These are phyloP conservation scores for Microsporum ferrugineum DNA, from an alignment of 2,329 filamentous ascomycete genomes.

Conservation along the genomic window DNA sequence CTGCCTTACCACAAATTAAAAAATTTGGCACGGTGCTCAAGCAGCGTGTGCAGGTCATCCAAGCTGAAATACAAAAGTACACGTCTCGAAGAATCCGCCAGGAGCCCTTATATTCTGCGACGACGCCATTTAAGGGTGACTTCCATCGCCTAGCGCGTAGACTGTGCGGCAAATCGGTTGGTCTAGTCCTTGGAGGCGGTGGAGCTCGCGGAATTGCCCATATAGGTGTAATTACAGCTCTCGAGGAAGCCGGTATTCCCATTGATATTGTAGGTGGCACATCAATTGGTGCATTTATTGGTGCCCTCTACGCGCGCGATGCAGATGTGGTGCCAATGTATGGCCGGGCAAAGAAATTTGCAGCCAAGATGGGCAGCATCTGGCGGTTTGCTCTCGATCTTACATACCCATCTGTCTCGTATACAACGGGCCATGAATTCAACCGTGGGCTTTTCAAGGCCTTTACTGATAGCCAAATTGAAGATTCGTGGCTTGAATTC, in stretches of 20 bases:
- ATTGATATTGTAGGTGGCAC: conserved; percentile 93
- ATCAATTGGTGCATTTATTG: conserved; percentile 91
- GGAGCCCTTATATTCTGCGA: conserved; percentile 76
- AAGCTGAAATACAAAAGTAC: conserved; percentile 97
- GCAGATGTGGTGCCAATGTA: conserved; percentile 96
- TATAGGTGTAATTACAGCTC: conserved; percentile 82
- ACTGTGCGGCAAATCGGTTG: conserved; percentile 87
- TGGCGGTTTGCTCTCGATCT: conserved; percentile 96
- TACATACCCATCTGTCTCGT: conserved; percentile 91
- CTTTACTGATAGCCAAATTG: conserved; percentile 91
- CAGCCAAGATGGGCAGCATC: conserved; percentile 96
- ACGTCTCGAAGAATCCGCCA: conserved; percentile 87
- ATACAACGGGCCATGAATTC: conserved; percentile 97
- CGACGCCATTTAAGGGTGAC: conserved; percentile 89
- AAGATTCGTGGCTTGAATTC: conserved; percentile 97
- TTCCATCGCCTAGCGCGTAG: conserved; percentile 86
- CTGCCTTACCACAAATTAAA: conserved; percentile 61
- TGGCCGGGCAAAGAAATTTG: conserved; percentile 91
- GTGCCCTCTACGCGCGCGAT: conserved; percentile 87
- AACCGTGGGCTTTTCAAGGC: conserved; percentile 98
- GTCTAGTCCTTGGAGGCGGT: conserved; percentile 84
- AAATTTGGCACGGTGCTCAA: conserved; percentile 78
- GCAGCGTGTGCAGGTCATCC: conserved; percentile 82
- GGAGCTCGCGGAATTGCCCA: conserved; percentile 87
- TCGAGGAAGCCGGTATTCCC: conserved; percentile 92